Evolutionary conservation across 768 basidiomycete species (phyloP).

Genomic region (Termitomyces sp.): DNA sequence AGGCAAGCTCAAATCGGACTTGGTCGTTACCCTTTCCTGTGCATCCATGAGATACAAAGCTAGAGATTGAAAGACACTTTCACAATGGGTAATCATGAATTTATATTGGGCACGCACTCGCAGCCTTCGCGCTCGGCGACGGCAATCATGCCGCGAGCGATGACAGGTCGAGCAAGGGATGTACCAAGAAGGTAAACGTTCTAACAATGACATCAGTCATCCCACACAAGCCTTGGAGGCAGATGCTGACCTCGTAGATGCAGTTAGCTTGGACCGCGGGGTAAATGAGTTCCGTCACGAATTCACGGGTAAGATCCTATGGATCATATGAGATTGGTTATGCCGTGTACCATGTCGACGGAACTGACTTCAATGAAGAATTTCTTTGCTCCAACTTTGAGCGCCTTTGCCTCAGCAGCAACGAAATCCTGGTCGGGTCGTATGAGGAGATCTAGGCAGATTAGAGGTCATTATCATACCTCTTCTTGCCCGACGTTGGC

Average conservation of each 20-base stretch:
- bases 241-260: slow-evolving; percentile 83
- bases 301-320: slow-evolving; percentile 92
- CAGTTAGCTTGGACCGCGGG: slow-evolving; percentile 98
- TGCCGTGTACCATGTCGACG: neutral
- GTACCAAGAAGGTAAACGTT: slow-evolving; percentile 97
- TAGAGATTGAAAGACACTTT: slow-evolving; percentile 22
- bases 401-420: slow-evolving; percentile 88
- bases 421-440: slow-evolving; percentile 70
- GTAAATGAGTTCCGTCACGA: slow-evolving; percentile 94
- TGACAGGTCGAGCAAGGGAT: slow-evolving; percentile 96
- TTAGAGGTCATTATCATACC: slow-evolving; percentile 31
- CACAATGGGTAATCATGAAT: neutral
- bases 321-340: neutral
- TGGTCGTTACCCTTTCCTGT: slow-evolving; percentile 99
- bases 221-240: neutral
- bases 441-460: neutral
- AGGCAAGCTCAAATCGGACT: slow-evolving; percentile 98
- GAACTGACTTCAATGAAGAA: slow-evolving; percentile 79
- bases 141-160: slow-evolving; percentile 98
- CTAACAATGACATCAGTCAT: slow-evolving; percentile 31
- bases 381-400: slow-evolving; percentile 88
- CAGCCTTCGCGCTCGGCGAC: slow-evolving; percentile 88
- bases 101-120: slow-evolving; percentile 61
- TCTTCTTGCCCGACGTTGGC: slow-evolving; percentile 93
- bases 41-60: slow-evolving; percentile 97